phyloP scores from a whole-genome alignment of 768 basidiomycete genomes.

The Porpolomopsis calyptriformis region DNA sequence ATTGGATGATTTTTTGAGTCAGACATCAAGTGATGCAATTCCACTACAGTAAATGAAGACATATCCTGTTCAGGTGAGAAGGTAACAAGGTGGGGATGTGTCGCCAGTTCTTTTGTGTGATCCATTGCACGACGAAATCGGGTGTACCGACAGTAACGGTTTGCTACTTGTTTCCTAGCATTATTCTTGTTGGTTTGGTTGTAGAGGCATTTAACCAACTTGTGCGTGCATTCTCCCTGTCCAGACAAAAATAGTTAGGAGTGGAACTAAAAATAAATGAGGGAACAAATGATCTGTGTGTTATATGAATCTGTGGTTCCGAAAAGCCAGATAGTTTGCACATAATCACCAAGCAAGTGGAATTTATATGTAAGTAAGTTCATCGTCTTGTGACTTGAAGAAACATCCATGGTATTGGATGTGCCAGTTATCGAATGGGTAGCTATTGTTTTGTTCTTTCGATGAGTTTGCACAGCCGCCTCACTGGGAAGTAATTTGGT shows the following conservation, averaged over 20 bases:
- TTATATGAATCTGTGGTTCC: constrained; percentile 24
- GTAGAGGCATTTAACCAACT: neutral
- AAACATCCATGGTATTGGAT: neutral
- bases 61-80: neutral
- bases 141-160: neutral
- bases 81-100: neutral
- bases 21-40: neutral
- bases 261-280: neutral
- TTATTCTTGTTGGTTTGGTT: neutral
- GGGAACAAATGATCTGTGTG: constrained; percentile 18
- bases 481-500: too few relatives aligned
- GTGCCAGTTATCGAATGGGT: neutral
- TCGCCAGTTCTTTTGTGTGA: neutral
- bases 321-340: constrained; percentile 10
- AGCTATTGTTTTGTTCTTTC: neutral
- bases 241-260: neutral
- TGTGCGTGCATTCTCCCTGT: neutral
- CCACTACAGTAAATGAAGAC: neutral
- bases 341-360: constrained; percentile 21
- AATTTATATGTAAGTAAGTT: constrained; percentile 20
- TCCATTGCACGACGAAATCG: neutral
- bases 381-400: constrained; percentile 5
- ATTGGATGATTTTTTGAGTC: neutral
- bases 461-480: neutral
- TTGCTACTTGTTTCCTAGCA: neutral